Evolutionary conservation across 371 early-diverging fungal genomes (phyloP), one percentile per base, ranked within the genome.

Genomic region (Mucor irregularis): DNA sequence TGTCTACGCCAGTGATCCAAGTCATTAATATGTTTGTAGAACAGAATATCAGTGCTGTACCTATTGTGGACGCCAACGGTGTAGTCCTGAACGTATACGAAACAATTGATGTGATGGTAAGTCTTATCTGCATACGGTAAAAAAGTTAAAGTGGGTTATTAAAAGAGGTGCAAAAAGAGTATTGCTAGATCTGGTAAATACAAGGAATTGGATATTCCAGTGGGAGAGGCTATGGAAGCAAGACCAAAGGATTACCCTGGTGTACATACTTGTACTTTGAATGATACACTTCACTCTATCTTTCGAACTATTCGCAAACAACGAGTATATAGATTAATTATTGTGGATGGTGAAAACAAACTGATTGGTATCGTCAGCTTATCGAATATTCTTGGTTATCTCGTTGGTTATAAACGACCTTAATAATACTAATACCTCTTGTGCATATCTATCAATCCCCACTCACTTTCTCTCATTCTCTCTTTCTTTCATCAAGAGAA

Each of bases 11-110:
- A 4, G 89, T 96, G 2, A 92, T 96, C 58, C 82, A 92, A 40
- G 82, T 95, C 5, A 87, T 97, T 31, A 85, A 92, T 62, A 84
- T 87, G 74, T 94, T 97, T 83, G 90, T 93, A 17, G 87, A 89
- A 31, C 77, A 86, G 44, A 81, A 82, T 67, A 90, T 97, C 24
- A 95, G 96, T 3, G 90, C 95, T 2, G 88, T 97, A 2, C 97
- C 97, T 1, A 90, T 97, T 55, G 84, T 97, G 2, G 96, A 96
- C 76, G 86, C 90, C 22, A 71, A 91, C 49, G 89, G 82, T 24
- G 81, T 83, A 0, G 90, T 97, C 9, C 58, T 97, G 30, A 95
- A 98, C 65, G 96, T 96, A 35, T 96, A 93, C 70, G 96, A 94
- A 66, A 90, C 93, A 28, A 90, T 92, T 16, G 98, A 98, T 76